Base-by-base conservation (phyloP, 1,284 basidiomycete genomes). In the Boletus smithii region DNA sequence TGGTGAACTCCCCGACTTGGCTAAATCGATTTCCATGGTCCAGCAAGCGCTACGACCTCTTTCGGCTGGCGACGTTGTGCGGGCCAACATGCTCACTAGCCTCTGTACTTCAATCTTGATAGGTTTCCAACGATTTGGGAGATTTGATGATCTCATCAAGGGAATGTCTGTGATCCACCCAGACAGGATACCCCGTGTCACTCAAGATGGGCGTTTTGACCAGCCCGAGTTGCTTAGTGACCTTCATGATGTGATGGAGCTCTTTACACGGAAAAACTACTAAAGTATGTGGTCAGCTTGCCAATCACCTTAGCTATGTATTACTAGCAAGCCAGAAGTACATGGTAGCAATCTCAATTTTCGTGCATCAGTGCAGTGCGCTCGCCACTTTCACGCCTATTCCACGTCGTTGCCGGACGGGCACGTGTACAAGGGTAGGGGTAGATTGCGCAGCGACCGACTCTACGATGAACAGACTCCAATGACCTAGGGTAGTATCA, bases 11-110 rank as follows among this genome's bases (percentile, higher is more conserved):
- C 11, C 31, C 4, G 45, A 46, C 16, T 5, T 46, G 4, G 17
- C 33, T 26, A 27, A 46, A n/a, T 46, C 45, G 9, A 30, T 41
- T 35, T 41, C 45, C 18, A 23, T 40, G 10, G 10, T 18, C 18
- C 9, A 46, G 9, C 31, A 41, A 8, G 38, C 31, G 2, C 16
- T 41, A 16, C 30, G 11, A 16, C 17, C 27, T 14, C 22, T 26
- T 8, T 18, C 18, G 11, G 8, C 29, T 16, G 18, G 16, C 22
- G 14, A 22, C 8, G 32, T 24, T 7, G 6, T 8, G 1, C n/a
- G 31, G n/a, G 17, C 18, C 17, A 29, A 26, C 5, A 3, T 24
- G 10, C 38, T 41, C 23, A 23, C 3, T 17, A 41, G 6, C 20
- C 32, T 46, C 17, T 39, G 38, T 8, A 33, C 16, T 16, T 29